Conservation (phyloP, 345 rosid genomes). For the Boechera divaricarpa region DNA sequence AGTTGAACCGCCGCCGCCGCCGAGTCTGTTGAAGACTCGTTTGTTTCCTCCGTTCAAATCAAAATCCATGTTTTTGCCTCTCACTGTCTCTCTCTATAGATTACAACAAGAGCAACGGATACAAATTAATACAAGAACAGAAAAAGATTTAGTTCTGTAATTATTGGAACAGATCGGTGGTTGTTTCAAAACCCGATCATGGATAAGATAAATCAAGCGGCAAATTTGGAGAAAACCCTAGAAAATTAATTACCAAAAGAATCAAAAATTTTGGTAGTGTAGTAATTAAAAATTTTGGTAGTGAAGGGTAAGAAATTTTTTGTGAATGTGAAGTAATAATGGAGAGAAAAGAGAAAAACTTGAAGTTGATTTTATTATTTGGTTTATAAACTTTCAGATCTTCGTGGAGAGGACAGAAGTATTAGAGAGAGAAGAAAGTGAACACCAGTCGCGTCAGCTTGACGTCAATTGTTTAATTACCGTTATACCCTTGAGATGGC, state of each 20-base stretch:
- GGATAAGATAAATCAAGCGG: background rate
- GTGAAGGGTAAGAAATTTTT: background rate
- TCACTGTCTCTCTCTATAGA: background rate
- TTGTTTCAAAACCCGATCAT: constrained; percentile 17
- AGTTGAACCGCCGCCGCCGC: constrained; percentile 44
- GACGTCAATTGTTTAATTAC: constrained; percentile 23
- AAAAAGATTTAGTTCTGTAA: background rate
- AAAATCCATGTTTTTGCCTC: constrained; percentile 61
- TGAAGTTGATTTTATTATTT: background rate
- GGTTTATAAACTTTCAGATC: constrained; percentile 34
- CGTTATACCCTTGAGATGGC: background rate
- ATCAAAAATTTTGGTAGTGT: background rate
- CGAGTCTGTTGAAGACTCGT: constrained; percentile 74
- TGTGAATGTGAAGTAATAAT: constrained; percentile 10
- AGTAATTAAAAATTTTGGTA: background rate
- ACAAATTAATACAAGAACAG: background rate
- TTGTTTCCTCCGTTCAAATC: constrained; percentile 69
- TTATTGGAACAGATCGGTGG: constrained; percentile 2
- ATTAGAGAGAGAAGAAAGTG: constrained; percentile 20
- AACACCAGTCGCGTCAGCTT: constrained; percentile 38
- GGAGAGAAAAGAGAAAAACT: background rate
- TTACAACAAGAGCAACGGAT: background rate
- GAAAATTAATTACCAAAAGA: constrained; percentile 5
- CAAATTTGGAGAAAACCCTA: constrained; percentile 37
- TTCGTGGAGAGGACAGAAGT: constrained; percentile 23